These are phyloP conservation scores for Castanospermum australe DNA, from an alignment of 306 rosid species.

Conservation along the genomic window DNA sequence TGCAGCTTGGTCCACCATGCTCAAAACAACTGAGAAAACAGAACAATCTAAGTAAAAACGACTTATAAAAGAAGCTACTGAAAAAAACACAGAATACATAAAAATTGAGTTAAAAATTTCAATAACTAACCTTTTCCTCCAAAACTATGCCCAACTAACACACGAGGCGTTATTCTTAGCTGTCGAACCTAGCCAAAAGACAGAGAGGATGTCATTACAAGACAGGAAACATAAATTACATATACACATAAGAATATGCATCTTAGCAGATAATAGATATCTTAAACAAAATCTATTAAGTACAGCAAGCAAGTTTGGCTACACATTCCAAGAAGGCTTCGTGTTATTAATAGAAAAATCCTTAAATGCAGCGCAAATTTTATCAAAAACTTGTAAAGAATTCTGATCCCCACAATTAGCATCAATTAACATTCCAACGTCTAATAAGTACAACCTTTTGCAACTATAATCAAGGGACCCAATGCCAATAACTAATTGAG, in stretches of 20 bases:
- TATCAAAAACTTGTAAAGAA: not conserved
- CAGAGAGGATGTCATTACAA: slow-evolving; percentile 22
- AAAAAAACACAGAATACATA: not conserved
- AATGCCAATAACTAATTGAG: not conserved
- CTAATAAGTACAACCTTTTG: slow-evolving; percentile 8
- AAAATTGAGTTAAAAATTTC: not conserved
- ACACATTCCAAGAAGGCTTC: slow-evolving; percentile 6
- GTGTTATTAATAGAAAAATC: not conserved
- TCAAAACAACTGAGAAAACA: slow-evolving; percentile 67
- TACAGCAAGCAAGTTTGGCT: not conserved
- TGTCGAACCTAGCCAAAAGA: slow-evolving; percentile 59
- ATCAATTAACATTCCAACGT: not conserved
- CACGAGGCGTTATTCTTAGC: slow-evolving; percentile 82
- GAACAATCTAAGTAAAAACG: slow-evolving; percentile 27
- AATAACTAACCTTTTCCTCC: slow-evolving; percentile 85
- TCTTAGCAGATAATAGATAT: not conserved
- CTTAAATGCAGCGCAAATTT: not conserved
- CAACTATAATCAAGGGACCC: not conserved
- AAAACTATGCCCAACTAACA: slow-evolving; percentile 94
- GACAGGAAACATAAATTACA: not conserved
- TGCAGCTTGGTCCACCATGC: slow-evolving; percentile 99
- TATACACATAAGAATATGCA: not conserved
- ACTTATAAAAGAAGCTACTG: slow-evolving; percentile 6
- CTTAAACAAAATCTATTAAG: not conserved
- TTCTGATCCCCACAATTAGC: slow-evolving; percentile 10